These are phyloP conservation scores for Kodamaea restingae DNA, from an alignment of 805 yeast species.

Conservation along the genomic window DNA sequence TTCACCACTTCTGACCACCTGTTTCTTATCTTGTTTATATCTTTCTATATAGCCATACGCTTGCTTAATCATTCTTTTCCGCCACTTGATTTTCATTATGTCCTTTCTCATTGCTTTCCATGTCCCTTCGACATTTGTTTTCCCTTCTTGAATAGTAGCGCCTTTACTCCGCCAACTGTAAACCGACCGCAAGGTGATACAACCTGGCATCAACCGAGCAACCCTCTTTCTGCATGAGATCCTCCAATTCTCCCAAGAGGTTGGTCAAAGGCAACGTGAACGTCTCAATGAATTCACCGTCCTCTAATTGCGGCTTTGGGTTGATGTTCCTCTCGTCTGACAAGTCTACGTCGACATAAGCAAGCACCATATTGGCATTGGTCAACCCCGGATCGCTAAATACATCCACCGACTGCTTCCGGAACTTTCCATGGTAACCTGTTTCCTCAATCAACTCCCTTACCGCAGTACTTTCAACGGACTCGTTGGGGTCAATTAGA, in stretches of 20 bases:
- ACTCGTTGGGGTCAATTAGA: slow-evolving; percentile 78
- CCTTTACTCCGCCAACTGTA: slow-evolving; percentile 61
- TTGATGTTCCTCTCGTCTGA: slow-evolving; percentile 56
- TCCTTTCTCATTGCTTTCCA: no score
- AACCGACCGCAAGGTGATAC: slow-evolving; percentile 81
- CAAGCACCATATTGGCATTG: slow-evolving; percentile 79
- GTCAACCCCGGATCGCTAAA: slow-evolving; percentile 83
- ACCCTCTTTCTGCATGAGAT: slow-evolving; percentile 55
- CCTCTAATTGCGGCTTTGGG: slow-evolving; percentile 78
- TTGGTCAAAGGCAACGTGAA: slow-evolving; percentile 63
- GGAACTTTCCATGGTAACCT: slow-evolving; percentile 74
- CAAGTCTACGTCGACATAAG: slow-evolving; percentile 74
- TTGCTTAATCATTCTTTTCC: no score
- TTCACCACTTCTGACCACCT: no score
- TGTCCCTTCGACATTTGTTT: no score
- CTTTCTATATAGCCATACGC: no score
- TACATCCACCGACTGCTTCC: slow-evolving; percentile 29
- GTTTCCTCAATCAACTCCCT: slow-evolving; percentile 91
- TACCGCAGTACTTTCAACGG: slow-evolving; percentile 72
- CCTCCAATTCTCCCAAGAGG: slow-evolving; percentile 51
- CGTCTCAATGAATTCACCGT: slow-evolving; percentile 89
- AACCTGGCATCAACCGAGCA: slow-evolving; percentile 82
- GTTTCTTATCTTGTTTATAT: no score
- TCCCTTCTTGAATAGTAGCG: no score
- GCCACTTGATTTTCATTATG: no score